A percentile compares a stretch with the other conserved stretches of the same genome.
Evolutionary conservation across 441 rosid genomes (phyloP).

Genomic region (Euphorbia schlechtendalii): DNA sequence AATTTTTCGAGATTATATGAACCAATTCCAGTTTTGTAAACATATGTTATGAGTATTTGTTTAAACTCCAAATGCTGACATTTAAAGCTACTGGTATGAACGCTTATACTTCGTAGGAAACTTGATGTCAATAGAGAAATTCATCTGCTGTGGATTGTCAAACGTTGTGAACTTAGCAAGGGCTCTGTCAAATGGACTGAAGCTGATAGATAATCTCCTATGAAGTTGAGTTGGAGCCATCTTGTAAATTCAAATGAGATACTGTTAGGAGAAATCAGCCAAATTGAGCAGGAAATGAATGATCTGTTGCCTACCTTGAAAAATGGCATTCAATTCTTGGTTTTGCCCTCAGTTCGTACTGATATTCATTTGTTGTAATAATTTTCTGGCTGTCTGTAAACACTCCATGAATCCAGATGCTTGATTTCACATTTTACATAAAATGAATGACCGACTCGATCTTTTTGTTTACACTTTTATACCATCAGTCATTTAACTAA

Average conservation of each 20-base stretch:
- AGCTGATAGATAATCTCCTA: neutral
- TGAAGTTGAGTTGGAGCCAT: neutral
- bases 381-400: too few species aligned
- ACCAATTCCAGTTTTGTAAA: neutral
- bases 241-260: neutral
- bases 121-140: neutral
- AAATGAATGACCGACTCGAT: too few species aligned
- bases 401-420: too few species aligned
- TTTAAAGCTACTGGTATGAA: neutral
- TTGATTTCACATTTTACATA: too few species aligned
- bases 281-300: neutral
- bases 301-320: neutral
- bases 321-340: neutral
- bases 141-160: neutral
- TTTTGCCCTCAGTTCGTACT: neutral
- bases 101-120: neutral
- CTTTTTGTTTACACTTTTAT: too few species aligned
- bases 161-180: neutral
- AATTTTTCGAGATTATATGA: neutral
- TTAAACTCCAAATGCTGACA: neutral
- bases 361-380: neutral
- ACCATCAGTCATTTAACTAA: too few species aligned
- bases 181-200: neutral
- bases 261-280: neutral
- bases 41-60: neutral